Conservation (phyloP, 306 rosid genomes). For the Hylodesmum podocarpum region DNA sequence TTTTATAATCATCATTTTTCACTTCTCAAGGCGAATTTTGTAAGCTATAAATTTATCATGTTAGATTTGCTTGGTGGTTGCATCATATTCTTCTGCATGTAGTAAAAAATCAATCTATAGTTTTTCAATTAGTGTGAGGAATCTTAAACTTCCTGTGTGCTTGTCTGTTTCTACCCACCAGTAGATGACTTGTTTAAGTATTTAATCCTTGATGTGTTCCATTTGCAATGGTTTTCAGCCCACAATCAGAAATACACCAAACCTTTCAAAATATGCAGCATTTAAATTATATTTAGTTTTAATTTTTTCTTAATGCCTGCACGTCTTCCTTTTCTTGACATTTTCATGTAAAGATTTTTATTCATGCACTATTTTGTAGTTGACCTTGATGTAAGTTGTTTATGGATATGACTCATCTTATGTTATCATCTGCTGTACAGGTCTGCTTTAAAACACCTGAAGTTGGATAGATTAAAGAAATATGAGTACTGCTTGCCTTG, state of each 20-base stretch:
- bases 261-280: not conserved
- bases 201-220: too few species aligned
- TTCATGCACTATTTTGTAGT: not conserved
- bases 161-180: not conserved
- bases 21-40: not conserved
- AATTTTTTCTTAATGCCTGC: not conserved
- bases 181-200: not conserved
- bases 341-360: not conserved
- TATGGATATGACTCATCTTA: slow-evolving; percentile 6
- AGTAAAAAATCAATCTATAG: not conserved
- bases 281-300: not conserved
- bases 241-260: not conserved
- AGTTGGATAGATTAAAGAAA: slow-evolving; percentile 80
- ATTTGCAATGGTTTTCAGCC: not conserved
- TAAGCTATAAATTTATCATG: not conserved
- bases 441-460: slow-evolving; percentile 84
- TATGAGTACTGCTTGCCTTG: slow-evolving; percentile 89
- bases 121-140: not conserved
- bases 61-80: not conserved
- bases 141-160: not conserved
- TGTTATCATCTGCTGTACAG: slow-evolving; percentile 39
- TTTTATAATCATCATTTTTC: not conserved
- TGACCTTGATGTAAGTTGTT: not conserved
- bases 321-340: not conserved
- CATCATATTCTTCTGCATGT: not conserved